Percentiles rank a stretch among this genome's conserved stretches.
phyloP scores from a whole-genome alignment of 1,284 basidiomycete species.

The Apiotrichum laibachii region DNA sequence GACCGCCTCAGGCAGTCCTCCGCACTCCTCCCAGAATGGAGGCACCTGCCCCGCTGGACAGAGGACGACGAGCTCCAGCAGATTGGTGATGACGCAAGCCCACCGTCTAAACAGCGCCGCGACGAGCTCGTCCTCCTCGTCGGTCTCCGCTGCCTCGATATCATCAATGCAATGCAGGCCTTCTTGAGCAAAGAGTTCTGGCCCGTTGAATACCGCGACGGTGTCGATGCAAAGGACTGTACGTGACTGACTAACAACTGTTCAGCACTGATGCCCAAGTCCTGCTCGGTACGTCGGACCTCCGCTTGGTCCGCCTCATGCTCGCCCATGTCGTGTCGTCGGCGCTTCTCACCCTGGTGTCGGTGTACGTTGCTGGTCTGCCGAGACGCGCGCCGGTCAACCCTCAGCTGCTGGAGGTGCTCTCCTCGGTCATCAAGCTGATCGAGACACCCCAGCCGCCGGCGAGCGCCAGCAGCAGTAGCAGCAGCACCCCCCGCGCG shows the following conservation, averaged over 20 bases:
- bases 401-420: slow-evolving; percentile 1
- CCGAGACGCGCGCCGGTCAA: slow-evolving; percentile 1
- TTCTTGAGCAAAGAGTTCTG: slow-evolving; percentile 37
- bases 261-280: slow-evolving; percentile 14
- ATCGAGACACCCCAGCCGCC: slow-evolving; percentile 23
- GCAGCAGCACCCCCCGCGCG: slow-evolving; percentile 15
- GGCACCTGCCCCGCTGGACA: slow-evolving; percentile 21
- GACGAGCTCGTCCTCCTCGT: slow-evolving; percentile 24
- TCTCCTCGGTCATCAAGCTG: slow-evolving; percentile 23
- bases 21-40: slow-evolving; percentile 17
- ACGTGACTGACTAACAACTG: slow-evolving; percentile 6
- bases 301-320: slow-evolving; percentile 31
- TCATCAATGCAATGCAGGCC: slow-evolving; percentile 29
- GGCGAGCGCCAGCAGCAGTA: slow-evolving; percentile 15
- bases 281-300: slow-evolving; percentile 39
- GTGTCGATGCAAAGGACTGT: slow-evolving; percentile 32
- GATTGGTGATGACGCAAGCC: slow-evolving; percentile 7
- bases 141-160: slow-evolving; percentile 31
- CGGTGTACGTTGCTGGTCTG: slow-evolving; percentile 25
- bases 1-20: slow-evolving; percentile 25
- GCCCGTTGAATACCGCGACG: slow-evolving; percentile 28
- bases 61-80: slow-evolving; percentile 22
- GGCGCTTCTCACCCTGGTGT: slow-evolving; percentile 26
- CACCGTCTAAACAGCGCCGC: slow-evolving; percentile 9
- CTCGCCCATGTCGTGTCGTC: slow-evolving; percentile 29